Conservation (phyloP, 768 basidiomycete species). For the Nidularia pulvinata region DNA sequence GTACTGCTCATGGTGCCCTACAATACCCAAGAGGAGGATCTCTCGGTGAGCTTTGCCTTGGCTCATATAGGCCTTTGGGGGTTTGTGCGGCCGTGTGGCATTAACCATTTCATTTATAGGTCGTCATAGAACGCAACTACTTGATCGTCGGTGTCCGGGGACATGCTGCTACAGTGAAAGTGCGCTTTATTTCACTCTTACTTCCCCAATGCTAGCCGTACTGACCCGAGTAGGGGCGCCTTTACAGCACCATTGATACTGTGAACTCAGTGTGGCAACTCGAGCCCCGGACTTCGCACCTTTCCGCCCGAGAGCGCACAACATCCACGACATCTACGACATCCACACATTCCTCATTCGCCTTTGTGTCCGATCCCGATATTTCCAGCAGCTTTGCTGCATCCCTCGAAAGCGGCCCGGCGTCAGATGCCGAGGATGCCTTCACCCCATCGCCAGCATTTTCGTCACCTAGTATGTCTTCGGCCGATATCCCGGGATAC, state of each 20-base stretch:
- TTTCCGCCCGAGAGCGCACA: slow-evolving; percentile 68
- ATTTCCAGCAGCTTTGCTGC: slow-evolving; percentile 86
- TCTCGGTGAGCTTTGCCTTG: slow-evolving; percentile 44
- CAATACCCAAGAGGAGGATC: slow-evolving; percentile 69
- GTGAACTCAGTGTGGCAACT: slow-evolving; percentile 77
- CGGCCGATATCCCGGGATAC: slow-evolving; percentile 47
- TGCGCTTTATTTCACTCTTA: slow-evolving; percentile 19
- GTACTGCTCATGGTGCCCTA: slow-evolving; percentile 75
- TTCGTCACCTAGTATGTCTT: slow-evolving; percentile 61
- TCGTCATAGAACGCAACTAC: slow-evolving; percentile 69
- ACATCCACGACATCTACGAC: slow-evolving; percentile 74
- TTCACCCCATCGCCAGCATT: slow-evolving; percentile 52
- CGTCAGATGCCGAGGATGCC: slow-evolving; percentile 71
- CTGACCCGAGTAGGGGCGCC: slow-evolving; percentile 50
- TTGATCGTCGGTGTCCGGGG: slow-evolving; percentile 75
- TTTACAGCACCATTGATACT: slow-evolving; percentile 71
- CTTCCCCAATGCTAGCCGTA: not conserved
- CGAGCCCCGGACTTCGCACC: slow-evolving; percentile 58
- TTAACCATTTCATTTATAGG: slow-evolving; percentile 33
- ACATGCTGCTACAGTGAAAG: slow-evolving; percentile 74
- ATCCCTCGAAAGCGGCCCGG: slow-evolving; percentile 72
- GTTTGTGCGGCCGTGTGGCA: slow-evolving; percentile 2
- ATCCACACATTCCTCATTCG: slow-evolving; percentile 81
- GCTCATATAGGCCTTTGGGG: not conserved
- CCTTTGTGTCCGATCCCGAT: slow-evolving; percentile 81